These are phyloP conservation scores for Diatrype stigma DNA, from an alignment of 2,329 filamentous ascomycete genomes.

Conservation along the genomic window DNA sequence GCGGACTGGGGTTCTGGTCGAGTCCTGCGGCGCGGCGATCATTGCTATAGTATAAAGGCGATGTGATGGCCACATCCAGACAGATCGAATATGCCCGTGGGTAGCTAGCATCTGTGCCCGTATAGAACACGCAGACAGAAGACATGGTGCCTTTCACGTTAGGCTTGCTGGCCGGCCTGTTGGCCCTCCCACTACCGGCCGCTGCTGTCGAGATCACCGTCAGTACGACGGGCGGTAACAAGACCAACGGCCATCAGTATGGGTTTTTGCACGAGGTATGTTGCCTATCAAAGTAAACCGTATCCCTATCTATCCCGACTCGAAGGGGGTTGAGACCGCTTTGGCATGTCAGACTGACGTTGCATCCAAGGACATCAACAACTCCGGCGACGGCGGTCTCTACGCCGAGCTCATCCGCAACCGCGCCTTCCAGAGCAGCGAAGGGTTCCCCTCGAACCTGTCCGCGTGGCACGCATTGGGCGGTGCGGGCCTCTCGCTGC, in stretches of 20 bases:
- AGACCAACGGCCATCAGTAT: constrained; percentile 40
- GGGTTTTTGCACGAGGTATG: constrained; percentile 42
- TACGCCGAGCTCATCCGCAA: constrained; percentile 70
- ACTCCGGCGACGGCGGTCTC: constrained; percentile 68
- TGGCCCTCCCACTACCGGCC: constrained; percentile 17
- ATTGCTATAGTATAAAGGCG: no score
- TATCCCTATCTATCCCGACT: no score
- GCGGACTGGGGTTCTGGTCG: no score
- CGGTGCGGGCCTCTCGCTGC: constrained; percentile 41
- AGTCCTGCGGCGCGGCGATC: no score
- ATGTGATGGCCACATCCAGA: no score
- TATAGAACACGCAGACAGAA: background rate
- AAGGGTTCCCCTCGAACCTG: constrained; percentile 37
- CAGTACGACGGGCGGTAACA: constrained; percentile 34
- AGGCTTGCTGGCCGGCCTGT: constrained; percentile 12
- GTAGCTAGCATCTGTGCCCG: no score
- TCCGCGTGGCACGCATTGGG: constrained; percentile 42
- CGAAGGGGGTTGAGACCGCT: no score
- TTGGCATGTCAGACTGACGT: no score
- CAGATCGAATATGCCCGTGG: no score
- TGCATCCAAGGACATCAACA: constrained; percentile 58
- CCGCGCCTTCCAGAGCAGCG: constrained; percentile 60
- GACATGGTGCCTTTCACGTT: constrained; percentile 17
- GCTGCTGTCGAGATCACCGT: constrained; percentile 34
- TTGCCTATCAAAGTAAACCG: no score